These are phyloP conservation scores for Brassica juncea DNA, from an alignment of 345 rosid species.

Conservation along the genomic window DNA sequence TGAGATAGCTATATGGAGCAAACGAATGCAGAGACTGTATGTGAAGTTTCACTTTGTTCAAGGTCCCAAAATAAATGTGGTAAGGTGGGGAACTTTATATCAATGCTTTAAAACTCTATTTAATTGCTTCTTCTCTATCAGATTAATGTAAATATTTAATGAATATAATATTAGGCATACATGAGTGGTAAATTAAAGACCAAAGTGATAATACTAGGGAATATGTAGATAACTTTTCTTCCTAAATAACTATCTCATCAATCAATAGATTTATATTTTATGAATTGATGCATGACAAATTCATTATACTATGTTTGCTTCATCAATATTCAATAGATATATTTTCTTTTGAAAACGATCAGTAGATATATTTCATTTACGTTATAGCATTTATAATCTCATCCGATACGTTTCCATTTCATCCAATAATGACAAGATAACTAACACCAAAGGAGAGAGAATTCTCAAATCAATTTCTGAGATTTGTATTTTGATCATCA, in stretches of 20 bases:
- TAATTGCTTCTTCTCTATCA: slow-evolving; percentile 6
- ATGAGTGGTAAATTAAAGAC: slow-evolving; percentile 32
- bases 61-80: slow-evolving; percentile 43
- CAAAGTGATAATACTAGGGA: slow-evolving; percentile 5
- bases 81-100: slow-evolving; percentile 40
- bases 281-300: slow-evolving; percentile 10
- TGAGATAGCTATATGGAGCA: slow-evolving; percentile 32
- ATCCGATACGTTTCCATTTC: neutral
- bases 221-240: slow-evolving; percentile 16
- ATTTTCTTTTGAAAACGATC: too few species aligned
- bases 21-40: slow-evolving; percentile 32
- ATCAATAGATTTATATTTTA: slow-evolving; percentile 15
- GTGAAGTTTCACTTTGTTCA: slow-evolving; percentile 39
- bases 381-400: slow-evolving; percentile 24
- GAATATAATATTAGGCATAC: slow-evolving; percentile 8
- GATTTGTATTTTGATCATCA: neutral
- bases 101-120: slow-evolving; percentile 18
- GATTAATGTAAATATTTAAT: slow-evolving; percentile 18
- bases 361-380: slow-evolving; percentile 10
- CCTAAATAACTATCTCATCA: slow-evolving; percentile 37
- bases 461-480: neutral
- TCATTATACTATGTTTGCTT: slow-evolving; percentile 29
- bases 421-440: slow-evolving; percentile 20
- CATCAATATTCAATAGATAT: slow-evolving; percentile 8
- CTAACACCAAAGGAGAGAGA: slow-evolving; percentile 1